These are phyloP conservation scores for Clonostachys solani DNA, from an alignment of 2,329 filamentous ascomycete genomes.

Conservation along the genomic window DNA sequence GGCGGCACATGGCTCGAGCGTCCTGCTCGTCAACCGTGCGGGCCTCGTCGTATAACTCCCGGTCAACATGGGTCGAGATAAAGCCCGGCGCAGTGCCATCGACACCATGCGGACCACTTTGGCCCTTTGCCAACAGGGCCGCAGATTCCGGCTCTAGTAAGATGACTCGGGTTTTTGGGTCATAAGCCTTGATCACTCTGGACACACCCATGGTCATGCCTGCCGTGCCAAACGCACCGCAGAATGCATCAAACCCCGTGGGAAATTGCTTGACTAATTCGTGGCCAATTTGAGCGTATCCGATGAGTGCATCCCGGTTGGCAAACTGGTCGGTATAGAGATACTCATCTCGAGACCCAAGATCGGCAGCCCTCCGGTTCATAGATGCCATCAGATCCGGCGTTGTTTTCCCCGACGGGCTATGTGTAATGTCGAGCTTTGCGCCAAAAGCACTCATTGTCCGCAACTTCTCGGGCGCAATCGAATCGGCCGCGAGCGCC, in stretches of 20 bases:
- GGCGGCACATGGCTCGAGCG: conserved; percentile 2
- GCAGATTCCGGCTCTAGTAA: conserved; percentile 3
- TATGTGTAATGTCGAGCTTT: conserved; percentile 4
- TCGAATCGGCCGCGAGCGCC: conserved; percentile 1
- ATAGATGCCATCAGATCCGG: conserved; percentile 4
- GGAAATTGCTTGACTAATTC: conserved; percentile 4
- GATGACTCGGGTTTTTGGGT: background rate
- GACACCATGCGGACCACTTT: conserved; percentile 1
- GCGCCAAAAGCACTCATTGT: conserved; percentile 7
- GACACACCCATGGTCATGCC: conserved; percentile 7
- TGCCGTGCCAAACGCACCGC: conserved; percentile 5
- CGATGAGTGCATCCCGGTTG: conserved; percentile 5
- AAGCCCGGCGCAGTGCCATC: conserved; percentile 3
- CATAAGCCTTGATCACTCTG: background rate
- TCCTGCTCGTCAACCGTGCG: conserved; percentile 1
- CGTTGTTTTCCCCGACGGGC: conserved; percentile 4
- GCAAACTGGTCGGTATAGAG: conserved; percentile 5
- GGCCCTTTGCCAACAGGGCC: background rate
- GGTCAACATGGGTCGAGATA: conserved; percentile 1
- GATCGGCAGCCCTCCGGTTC: background rate
- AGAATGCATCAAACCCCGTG: conserved; percentile 5
- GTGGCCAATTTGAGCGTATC: conserved; percentile 4
- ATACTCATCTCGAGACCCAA: background rate
- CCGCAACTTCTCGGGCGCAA: conserved; percentile 6
- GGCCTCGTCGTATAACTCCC: conserved; percentile 3